phyloP scores from a whole-genome alignment of 2,329 filamentous ascomycete species.

The Phyllosticta citriasiana region DNA sequence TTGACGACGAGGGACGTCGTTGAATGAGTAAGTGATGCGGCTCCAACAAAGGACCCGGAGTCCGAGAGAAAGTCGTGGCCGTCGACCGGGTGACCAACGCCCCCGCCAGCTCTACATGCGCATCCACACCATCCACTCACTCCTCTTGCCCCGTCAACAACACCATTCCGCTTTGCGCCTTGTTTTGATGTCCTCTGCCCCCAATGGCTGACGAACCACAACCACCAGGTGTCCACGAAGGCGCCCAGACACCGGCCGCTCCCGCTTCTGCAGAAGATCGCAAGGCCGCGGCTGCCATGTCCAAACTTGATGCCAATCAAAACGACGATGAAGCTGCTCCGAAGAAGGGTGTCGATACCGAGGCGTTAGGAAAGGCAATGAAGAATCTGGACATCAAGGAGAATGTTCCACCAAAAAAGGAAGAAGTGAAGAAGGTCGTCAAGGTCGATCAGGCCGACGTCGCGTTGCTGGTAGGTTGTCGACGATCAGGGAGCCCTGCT shows the following conservation, averaged over 20 bases:
- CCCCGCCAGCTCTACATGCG: neutral
- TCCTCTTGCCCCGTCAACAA: neutral
- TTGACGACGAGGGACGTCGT: neutral
- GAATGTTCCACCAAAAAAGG: constrained; percentile 28
- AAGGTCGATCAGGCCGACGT: constrained; percentile 70
- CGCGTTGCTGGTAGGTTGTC: constrained; percentile 49
- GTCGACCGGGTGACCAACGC: neutral
- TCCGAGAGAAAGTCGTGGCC: neutral
- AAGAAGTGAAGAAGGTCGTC: constrained; percentile 37
- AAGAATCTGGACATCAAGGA: constrained; percentile 45
- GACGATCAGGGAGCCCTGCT: neutral
- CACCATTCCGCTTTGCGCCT: neutral
- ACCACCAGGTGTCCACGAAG: constrained; percentile 48
- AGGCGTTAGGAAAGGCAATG: constrained; percentile 63
- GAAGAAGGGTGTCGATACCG: constrained; percentile 55
- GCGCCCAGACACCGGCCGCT: constrained; percentile 40
- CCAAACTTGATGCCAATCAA: constrained; percentile 52
- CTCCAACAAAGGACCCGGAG: neutral
- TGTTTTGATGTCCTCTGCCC: neutral
- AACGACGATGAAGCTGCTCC: constrained; percentile 36
- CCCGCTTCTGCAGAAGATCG: constrained; percentile 56
- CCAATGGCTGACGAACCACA: constrained; percentile 53
- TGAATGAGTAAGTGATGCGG: neutral
- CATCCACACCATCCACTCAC: neutral
- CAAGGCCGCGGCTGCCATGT: constrained; percentile 65